These are phyloP conservation scores for Salicornia ramosissima DNA, from an alignment of 148 eudicot species.

Conservation along the genomic window DNA sequence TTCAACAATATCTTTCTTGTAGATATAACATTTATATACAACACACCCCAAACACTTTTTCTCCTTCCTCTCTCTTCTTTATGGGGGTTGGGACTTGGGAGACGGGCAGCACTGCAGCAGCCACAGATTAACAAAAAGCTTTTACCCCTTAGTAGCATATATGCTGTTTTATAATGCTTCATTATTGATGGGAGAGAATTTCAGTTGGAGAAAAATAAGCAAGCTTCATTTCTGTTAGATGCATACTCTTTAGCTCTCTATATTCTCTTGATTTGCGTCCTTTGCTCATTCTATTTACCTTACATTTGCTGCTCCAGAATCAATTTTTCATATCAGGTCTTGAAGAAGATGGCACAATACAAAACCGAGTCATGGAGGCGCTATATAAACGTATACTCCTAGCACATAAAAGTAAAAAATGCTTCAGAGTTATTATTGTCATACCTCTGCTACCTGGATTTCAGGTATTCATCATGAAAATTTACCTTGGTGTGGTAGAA, in stretches of 20 bases:
- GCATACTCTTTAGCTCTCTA: background rate
- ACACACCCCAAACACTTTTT: no score
- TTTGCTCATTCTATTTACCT: constrained; percentile 2
- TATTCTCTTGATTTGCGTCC: background rate
- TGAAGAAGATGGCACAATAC: constrained; percentile 66
- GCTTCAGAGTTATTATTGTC: constrained; percentile 81
- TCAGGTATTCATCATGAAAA: constrained; percentile 51
- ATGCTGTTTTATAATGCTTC: background rate
- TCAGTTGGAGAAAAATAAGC: background rate
- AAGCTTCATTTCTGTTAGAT: background rate
- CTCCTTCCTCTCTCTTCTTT: no score
- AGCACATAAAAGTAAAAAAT: constrained; percentile 72
- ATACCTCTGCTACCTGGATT: constrained; percentile 94
- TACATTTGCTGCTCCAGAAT: constrained; percentile 53
- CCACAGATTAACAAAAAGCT: no score
- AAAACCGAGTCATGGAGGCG: constrained; percentile 81
- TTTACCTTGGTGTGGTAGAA: constrained; percentile 7
- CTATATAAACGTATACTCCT: constrained; percentile 64
- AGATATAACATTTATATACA: no score
- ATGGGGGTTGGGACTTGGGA: no score
- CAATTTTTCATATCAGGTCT: constrained; percentile 99
- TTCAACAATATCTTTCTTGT: background rate
- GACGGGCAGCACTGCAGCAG: no score
- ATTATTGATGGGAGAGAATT: background rate
- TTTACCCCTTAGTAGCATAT: background rate